Percentiles rank a stretch among this genome's conserved stretches.
These are phyloP conservation scores for Oropetium thomaeum DNA, from an alignment of 176 grass and related monocot genomes.

Conservation along the genomic window DNA sequence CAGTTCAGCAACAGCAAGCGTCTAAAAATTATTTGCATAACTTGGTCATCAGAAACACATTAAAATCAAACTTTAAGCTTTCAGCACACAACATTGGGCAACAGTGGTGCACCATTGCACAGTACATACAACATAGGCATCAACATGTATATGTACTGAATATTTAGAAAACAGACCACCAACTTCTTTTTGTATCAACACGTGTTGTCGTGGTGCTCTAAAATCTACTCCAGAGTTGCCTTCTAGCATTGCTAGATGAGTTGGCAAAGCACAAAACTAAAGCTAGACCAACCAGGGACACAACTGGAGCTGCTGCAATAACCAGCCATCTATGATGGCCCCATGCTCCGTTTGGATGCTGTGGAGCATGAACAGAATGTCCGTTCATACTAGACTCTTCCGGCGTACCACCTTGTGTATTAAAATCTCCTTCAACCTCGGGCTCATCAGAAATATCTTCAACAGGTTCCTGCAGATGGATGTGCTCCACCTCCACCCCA, in stretches of 20 bases:
- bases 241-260: slow-evolving; percentile 26
- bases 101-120: not conserved
- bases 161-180: no score
- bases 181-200: slow-evolving; percentile 58
- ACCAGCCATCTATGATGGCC: slow-evolving; percentile 50
- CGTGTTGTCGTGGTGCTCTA: slow-evolving; percentile 21
- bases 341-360: slow-evolving; percentile 36
- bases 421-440: slow-evolving; percentile 31
- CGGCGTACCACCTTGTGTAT: slow-evolving; percentile 16
- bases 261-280: slow-evolving; percentile 85
- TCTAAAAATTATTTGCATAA: slow-evolving; percentile 7
- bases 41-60: slow-evolving; percentile 19
- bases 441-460: slow-evolving; percentile 49
- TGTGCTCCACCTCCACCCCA: not conserved
- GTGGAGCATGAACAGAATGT: not conserved
- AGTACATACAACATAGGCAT: not conserved
- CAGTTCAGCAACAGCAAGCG: not conserved
- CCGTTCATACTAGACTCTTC: slow-evolving; percentile 21
- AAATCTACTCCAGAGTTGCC: slow-evolving; percentile 34
- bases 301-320: slow-evolving; percentile 62
- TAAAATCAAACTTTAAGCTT: not conserved
- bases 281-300: slow-evolving; percentile 72
- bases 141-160: not conserved
- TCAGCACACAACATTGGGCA: slow-evolving; percentile 14
- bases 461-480: slow-evolving; percentile 11